A percentile compares a stretch with the other conserved stretches of the same genome.
phyloP scores from a whole-genome alignment of 2,329 filamentous ascomycete genomes.

The Albifimbria verrucaria region DNA sequence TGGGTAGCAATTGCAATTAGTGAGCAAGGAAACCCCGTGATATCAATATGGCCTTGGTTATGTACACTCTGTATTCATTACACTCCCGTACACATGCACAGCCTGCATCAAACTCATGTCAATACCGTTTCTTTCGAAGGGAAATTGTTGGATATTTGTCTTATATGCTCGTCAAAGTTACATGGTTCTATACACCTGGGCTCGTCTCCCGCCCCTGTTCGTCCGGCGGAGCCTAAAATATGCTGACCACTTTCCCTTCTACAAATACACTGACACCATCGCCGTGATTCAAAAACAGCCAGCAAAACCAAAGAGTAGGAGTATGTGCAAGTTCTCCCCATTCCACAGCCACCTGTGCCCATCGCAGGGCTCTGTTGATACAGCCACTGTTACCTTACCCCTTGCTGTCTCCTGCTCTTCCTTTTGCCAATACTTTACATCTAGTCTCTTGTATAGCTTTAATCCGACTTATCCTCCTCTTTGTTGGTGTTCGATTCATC shows the following conservation, averaged over 20 bases:
- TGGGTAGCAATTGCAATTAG: too few species aligned
- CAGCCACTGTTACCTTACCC: not conserved
- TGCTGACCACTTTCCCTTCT: not conserved
- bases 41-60: too few species aligned
- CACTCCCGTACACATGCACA: too few species aligned
- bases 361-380: not conserved
- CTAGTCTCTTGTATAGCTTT: slow-evolving; percentile 6
- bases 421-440: not conserved
- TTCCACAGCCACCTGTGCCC: not conserved
- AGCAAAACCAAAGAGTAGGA: not conserved
- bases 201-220: too few species aligned
- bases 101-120: too few species aligned
- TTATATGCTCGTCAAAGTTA: too few species aligned
- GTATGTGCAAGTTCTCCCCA: not conserved
- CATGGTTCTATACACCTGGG: too few species aligned
- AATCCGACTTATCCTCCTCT: slow-evolving; percentile 34
- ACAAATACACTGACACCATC: not conserved
- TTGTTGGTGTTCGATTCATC: slow-evolving; percentile 32
- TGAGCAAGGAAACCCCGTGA: too few species aligned
- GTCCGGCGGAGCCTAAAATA: not conserved
- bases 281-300: not conserved
- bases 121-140: too few species aligned
- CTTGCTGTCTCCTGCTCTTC: not conserved
- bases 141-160: too few species aligned
- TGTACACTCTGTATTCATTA: too few species aligned